Conservation (phyloP, 805 yeast species). For the Myxozyma mucilagina region DNA sequence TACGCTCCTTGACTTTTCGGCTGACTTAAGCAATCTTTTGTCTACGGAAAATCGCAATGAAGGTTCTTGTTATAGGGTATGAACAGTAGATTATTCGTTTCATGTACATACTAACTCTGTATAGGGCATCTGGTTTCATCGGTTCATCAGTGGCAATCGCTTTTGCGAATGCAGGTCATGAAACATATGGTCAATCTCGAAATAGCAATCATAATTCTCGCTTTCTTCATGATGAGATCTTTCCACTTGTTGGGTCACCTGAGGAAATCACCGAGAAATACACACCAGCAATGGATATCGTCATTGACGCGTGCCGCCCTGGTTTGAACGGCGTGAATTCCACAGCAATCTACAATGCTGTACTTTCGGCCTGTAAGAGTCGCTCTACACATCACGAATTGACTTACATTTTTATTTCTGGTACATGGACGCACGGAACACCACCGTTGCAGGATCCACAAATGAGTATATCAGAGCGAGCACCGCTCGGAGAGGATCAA, state of each 20-base stretch:
- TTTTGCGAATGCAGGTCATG: conserved; percentile 18
- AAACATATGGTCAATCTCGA: conserved; percentile 19
- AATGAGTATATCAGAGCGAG: conserved; percentile 14
- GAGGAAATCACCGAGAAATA: not conserved
- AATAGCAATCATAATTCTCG: not conserved
- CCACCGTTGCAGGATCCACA: conserved; percentile 8
- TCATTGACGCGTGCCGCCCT: conserved; percentile 14
- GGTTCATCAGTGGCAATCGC: conserved; percentile 13
- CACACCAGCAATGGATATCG: conserved; percentile 16
- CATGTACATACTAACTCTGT: not conserved
- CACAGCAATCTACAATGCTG: conserved; percentile 12
- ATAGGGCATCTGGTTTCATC: conserved; percentile 17
- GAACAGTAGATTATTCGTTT: not conserved
- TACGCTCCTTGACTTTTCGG: not conserved
- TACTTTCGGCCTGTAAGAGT: not conserved
- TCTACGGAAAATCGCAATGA: not conserved
- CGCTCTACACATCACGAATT: conserved; percentile 16
- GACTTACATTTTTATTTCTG: conserved; percentile 16
- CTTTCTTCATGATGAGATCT: conserved; percentile 13
- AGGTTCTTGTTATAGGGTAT: conserved; percentile 17
- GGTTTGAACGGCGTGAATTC: conserved; percentile 5
- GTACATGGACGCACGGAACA: conserved; percentile 21
- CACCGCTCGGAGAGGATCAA: conserved; percentile 11
- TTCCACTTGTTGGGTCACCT: conserved; percentile 18
- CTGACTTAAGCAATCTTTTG: not conserved